Base-by-base conservation (phyloP, 495 filamentous ascomycete species). In the Thermothielavioides terrestris region DNA sequence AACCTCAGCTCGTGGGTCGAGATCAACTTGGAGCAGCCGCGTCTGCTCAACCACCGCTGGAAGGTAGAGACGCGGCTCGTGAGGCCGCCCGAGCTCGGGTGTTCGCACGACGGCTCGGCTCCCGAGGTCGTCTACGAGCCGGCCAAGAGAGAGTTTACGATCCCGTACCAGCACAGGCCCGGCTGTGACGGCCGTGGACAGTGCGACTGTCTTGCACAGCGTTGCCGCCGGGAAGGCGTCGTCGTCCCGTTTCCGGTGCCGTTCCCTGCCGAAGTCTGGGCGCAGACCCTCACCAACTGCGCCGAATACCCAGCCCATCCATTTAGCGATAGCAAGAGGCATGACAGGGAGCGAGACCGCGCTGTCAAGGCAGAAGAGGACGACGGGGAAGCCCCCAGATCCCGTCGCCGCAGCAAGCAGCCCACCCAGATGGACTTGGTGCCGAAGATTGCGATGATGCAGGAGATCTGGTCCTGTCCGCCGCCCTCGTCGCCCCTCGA, bases 211-310 rank as follows among this genome's bases (percentile, higher is more conserved):
- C 59, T 62, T 18, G 52, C 55, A 5, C 54, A 53, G 32, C 57
- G 58, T 15, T 49, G 48, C 38, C 52, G 46, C 4, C 53, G 61
- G 0, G 59, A 64, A 12, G 61, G 49, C 30, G 56, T 71, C 36
- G 61, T 58, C 25, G 64, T 77, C 7, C 72, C 74, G n/a, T 77
- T 77, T 49, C 73, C 59, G n/a, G 62, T 77, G 6, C 72, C 74
- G 3, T 78, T 76, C 48, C 73, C 74, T 1, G 75, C 73, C 21
- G 63, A 65, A 6, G 60, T 65, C 40, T 78, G 69, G 68, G 75
- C 75, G 2, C 60, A 61, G 18, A 70, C 68, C 6, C 67, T 77
- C 34, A 72, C 68, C 52, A 68, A 70, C 43, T 61, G 73, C 6
- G 68, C 65, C 15, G 61, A 70, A 17, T 73, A 67, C 40, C 69